Evolutionary conservation across 192 early-diverging fungal genomes (phyloP), one percentile per base, ranked within the genome.

Genomic region (Mortierella alpina): DNA sequence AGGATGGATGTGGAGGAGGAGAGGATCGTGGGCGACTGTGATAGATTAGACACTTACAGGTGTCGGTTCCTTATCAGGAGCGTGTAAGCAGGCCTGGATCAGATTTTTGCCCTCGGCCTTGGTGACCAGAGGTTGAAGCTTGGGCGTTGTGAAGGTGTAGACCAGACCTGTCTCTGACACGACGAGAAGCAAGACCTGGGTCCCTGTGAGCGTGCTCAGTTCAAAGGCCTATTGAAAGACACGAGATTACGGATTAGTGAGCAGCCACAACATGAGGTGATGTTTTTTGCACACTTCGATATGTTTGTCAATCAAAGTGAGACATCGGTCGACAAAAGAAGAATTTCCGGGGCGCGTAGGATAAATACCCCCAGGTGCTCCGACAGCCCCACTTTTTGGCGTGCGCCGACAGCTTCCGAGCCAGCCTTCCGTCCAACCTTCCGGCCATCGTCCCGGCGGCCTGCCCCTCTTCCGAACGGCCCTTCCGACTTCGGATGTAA

Each of bases 101-200:
- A 97, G 86, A 66, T 93, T 94, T 82, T 97, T 96, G 58, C 95
- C 96, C 72, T 97, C 94, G 11, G 93, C 85, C 83, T 96, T 93
- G 22, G 95, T 95, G 66, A 98, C 95, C 22, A 98, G 87, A 10
- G 96, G 95, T 82, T 96, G 95, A 56, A 98, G 88, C 85, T 96
- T 96, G 46, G 93, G 93, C 23, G 96, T 98, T 8, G 96, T 95
- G 81, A 96, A 97, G 15, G 95, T 97, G 84, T 97, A 97, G 11
- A 98, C 96, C 49, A 96, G 92, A 23, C 96, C 96, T 53, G 96
- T 97, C 82, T 98, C 96, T 10, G 95, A 96, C 48, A 96, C 96
- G 15, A 98, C 95, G 63, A 98, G 82, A 46, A 98, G 87, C 47
- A 98, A 85, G 11, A 97, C 95, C 86, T 98, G 95, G 7, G 96